Conservation (phyloP, 768 basidiomycete species). For the Psilocybe cubensis region DNA sequence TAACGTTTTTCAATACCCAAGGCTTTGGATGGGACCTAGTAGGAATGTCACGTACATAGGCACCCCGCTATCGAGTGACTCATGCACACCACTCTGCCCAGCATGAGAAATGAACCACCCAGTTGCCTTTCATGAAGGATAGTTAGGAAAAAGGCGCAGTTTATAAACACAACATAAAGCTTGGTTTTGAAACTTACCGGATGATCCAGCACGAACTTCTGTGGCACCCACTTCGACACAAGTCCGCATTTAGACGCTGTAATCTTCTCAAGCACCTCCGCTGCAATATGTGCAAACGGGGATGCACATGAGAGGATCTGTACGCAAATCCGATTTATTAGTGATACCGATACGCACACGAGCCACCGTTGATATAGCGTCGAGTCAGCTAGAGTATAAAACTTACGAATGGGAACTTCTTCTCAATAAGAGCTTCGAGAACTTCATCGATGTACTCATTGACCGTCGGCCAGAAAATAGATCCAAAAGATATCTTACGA, state of each 20-base stretch:
- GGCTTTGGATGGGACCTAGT: background rate
- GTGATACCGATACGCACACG: constrained; percentile 3
- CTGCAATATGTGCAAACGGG: constrained; percentile 5
- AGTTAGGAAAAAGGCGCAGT: background rate
- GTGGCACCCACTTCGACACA: constrained; percentile 8
- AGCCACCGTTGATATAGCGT: too few species aligned
- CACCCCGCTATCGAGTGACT: constrained; percentile 10
- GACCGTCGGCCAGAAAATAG: constrained; percentile 6
- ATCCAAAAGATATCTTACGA: constrained; percentile 15
- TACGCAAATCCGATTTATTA: background rate
- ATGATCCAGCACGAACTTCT: constrained; percentile 12
- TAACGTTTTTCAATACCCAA: too few species aligned
- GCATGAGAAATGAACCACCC: constrained; percentile 16
- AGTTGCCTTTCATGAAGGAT: constrained; percentile 1
- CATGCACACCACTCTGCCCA: constrained; percentile 12
- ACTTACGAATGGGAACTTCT: constrained; percentile 15
- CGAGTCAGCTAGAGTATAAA: too few species aligned
- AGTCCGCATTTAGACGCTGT: constrained; percentile 8
- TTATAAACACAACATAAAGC: background rate
- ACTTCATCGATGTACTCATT: constrained; percentile 13
- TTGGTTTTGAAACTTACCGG: background rate
- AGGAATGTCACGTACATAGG: constrained; percentile 6
- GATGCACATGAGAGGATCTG: constrained; percentile 13
- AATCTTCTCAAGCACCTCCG: background rate
- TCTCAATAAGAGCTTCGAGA: constrained; percentile 12